phyloP scores from a whole-genome alignment of 768 basidiomycete genomes.

The Suillus discolor region DNA sequence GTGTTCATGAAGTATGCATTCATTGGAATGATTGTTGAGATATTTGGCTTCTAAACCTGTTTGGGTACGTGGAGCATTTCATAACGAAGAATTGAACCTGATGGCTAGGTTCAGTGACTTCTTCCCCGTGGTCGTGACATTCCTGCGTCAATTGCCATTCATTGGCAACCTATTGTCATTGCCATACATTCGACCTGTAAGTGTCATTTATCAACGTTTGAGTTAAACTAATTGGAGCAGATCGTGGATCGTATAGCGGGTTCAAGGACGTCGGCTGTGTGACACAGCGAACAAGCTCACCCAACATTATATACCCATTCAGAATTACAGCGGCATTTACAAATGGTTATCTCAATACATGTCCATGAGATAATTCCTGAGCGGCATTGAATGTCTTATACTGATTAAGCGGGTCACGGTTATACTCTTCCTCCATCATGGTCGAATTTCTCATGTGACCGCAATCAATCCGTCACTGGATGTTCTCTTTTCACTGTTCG shows the following conservation, averaged over 20 bases:
- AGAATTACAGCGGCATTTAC: neutral
- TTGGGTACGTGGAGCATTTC: conserved; percentile 62
- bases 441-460: conserved; percentile 1
- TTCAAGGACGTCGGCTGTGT: conserved; percentile 75
- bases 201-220: conserved; percentile 20
- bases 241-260: conserved; percentile 80
- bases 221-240: conserved; percentile 37
- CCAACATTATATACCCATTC: neutral
- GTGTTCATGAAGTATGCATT: conserved; percentile 97
- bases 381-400: neutral
- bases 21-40: conserved; percentile 90
- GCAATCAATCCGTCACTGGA: conserved; percentile 1
- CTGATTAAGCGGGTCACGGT: too few relatives aligned
- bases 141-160: conserved; percentile 91
- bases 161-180: conserved; percentile 85
- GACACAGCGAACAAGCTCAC: conserved; percentile 17
- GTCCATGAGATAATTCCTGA: neutral
- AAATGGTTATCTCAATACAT: neutral
- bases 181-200: conserved; percentile 85
- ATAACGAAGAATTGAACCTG: conserved; percentile 8
- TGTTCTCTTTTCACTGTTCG: conserved; percentile 1
- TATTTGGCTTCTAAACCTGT: conserved; percentile 97
- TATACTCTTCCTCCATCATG: neutral
- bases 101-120: conserved; percentile 70
- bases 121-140: conserved; percentile 98